Percentiles rank a stretch among this genome's conserved stretches.
phyloP scores from a whole-genome alignment of 345 rosid genomes.

The Hirschfeldia incana region DNA sequence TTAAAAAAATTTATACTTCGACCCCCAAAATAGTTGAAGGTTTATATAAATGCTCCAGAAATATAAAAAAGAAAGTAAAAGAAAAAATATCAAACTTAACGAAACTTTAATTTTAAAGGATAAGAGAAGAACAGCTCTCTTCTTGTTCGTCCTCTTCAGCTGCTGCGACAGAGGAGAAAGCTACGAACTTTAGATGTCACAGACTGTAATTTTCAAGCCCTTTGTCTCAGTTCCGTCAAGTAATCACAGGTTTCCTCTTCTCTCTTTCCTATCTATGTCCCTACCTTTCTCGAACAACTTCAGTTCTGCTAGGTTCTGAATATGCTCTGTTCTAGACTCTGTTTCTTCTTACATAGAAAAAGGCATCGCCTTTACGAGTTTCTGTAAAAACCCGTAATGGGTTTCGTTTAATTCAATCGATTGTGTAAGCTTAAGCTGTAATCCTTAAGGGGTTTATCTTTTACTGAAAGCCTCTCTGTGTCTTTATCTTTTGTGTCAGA shows the following conservation, averaged over 20 bases:
- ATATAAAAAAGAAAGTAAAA: not conserved
- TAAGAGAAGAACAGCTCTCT: conserved; percentile 20
- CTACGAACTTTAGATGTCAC: conserved; percentile 38
- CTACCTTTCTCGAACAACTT: conserved; percentile 5
- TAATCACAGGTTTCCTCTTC: conserved; percentile 41
- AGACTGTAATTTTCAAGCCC: conserved; percentile 39
- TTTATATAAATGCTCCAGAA: not conserved
- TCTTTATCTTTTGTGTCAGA: conserved; percentile 31
- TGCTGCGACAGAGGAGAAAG: conserved; percentile 19
- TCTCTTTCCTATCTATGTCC: not conserved
- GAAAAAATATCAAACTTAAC: not conserved
- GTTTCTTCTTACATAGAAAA: not conserved
- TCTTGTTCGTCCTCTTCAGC: conserved; percentile 11
- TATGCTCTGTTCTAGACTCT: not conserved
- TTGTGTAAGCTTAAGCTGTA: conserved; percentile 23
- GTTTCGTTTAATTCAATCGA: not conserved
- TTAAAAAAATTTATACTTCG: no score
- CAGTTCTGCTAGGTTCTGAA: conserved; percentile 4
- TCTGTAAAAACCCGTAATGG: not conserved
- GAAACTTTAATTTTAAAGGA: conserved; percentile 16
- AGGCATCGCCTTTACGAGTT: not conserved
- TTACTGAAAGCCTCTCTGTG: conserved; percentile 15
- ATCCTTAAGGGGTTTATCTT: not conserved
- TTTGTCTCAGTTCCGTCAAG: conserved; percentile 43
- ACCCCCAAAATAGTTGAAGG: no score